phyloP scores from a whole-genome alignment of 2,329 filamentous ascomycete genomes.

The Davidsoniella virescens region DNA sequence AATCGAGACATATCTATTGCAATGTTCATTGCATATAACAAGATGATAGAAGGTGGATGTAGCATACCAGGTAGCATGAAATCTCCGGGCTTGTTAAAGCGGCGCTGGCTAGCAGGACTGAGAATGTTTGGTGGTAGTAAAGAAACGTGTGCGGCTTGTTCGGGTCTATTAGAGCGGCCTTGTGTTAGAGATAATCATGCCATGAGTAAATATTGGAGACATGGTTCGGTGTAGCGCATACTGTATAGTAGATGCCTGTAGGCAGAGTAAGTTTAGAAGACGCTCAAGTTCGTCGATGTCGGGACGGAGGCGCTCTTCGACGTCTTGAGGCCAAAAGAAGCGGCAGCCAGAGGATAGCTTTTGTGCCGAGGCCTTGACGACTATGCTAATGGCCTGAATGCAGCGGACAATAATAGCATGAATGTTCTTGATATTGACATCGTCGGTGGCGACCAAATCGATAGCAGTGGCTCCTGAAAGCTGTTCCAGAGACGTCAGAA shows the following conservation, averaged over 20 bases:
- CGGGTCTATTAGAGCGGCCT: not conserved
- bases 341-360: slow-evolving; percentile 7
- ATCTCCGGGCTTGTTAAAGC: slow-evolving; percentile 11
- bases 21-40: not conserved
- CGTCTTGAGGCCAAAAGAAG: slow-evolving; percentile 9
- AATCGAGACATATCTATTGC: not conserved
- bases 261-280: slow-evolving; percentile 2
- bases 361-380: not conserved
- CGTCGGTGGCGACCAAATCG: slow-evolving; percentile 2
- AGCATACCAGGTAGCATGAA: slow-evolving; percentile 11
- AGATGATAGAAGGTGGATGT: too few relatives aligned
- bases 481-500: slow-evolving; percentile 5
- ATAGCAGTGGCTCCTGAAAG: slow-evolving; percentile 4
- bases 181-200: not conserved
- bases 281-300: slow-evolving; percentile 1
- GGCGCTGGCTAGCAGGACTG: slow-evolving; percentile 4
- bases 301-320: slow-evolving; percentile 5
- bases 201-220: not conserved
- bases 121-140: slow-evolving; percentile 3
- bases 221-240: not conserved
- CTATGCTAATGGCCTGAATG: not conserved
- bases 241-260: not conserved
- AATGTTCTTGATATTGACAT: slow-evolving; percentile 1
- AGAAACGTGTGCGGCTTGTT: not conserved
- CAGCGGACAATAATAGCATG: slow-evolving; percentile 7